phyloP scores from a whole-genome alignment of 495 filamentous ascomycete species.

The Polyplosphaeria fusca region DNA sequence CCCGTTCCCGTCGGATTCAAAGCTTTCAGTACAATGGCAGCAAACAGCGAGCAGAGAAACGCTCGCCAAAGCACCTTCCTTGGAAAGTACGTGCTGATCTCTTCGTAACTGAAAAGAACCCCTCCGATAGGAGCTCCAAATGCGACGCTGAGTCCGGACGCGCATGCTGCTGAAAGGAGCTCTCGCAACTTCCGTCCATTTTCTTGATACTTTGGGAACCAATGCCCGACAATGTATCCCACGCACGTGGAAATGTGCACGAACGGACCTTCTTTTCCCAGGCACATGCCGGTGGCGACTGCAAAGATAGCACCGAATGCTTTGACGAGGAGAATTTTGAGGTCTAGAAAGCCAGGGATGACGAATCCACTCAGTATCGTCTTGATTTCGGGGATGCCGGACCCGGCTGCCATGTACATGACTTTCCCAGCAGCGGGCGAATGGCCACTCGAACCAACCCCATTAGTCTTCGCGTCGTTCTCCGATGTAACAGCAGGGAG shows the following conservation, averaged over 20 bases:
- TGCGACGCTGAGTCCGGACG: constrained; percentile 55
- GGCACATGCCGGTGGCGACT: constrained; percentile 56
- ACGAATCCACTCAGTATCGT: constrained; percentile 59
- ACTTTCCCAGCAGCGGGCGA: constrained; percentile 43
- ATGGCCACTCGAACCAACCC: constrained; percentile 16
- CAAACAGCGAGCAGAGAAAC: constrained; percentile 56
- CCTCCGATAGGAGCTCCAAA: constrained; percentile 60
- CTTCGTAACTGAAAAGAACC: constrained; percentile 56
- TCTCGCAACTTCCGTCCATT: constrained; percentile 55
- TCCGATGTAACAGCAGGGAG: constrained; percentile 46
- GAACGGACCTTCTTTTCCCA: constrained; percentile 61
- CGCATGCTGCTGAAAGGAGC: constrained; percentile 54
- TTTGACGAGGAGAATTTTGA: constrained; percentile 56
- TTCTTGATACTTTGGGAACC: constrained; percentile 53
- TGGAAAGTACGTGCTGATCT: constrained; percentile 56
- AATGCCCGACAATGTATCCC: constrained; percentile 51
- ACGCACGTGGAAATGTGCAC: constrained; percentile 58
- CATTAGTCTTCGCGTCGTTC: constrained; percentile 31
- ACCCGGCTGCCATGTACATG: constrained; percentile 57
- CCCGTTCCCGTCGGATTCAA: constrained; percentile 58
- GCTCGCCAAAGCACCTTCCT: constrained; percentile 56
- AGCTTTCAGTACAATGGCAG: constrained; percentile 53
- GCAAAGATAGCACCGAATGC: constrained; percentile 56
- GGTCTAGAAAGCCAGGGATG: constrained; percentile 54
- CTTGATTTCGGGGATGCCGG: constrained; percentile 60